Evolutionary conservation across 2,329 filamentous ascomycete species (phyloP).

Genomic region (Aspergillus neoniger): DNA sequence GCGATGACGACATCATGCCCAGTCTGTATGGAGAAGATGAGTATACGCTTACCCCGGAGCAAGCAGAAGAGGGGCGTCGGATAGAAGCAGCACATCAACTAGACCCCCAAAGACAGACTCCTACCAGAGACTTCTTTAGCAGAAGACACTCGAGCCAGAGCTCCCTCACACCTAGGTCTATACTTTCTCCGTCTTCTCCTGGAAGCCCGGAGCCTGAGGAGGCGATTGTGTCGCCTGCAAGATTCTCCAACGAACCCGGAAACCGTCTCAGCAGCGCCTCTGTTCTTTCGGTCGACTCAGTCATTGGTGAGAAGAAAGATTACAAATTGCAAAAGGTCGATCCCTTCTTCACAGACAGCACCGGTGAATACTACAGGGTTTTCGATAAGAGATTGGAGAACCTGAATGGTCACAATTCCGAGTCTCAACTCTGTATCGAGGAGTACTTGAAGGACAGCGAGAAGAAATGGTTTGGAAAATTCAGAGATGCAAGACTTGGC

Average conservation of each 20-base stretch:
- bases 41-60: constrained; percentile 39
- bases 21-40: constrained; percentile 44
- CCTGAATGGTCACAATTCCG: constrained; percentile 60
- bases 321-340: constrained; percentile 67
- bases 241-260: constrained; percentile 28
- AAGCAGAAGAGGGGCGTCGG: constrained; percentile 34
- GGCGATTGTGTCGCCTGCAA: constrained; percentile 31
- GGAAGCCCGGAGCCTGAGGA: constrained; percentile 38
- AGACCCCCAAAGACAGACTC: constrained; percentile 16
- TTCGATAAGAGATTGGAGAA: constrained; percentile 61
- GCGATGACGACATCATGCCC: constrained; percentile 40
- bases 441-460: constrained; percentile 65
- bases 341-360: constrained; percentile 67
- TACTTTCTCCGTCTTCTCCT: constrained; percentile 31
- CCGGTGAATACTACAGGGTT: constrained; percentile 60
- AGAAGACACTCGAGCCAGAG: constrained; percentile 32
- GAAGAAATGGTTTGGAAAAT: constrained; percentile 65
- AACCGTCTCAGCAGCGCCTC: constrained; percentile 46
- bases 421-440: constrained; percentile 63
- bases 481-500: constrained; percentile 61
- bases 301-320: constrained; percentile 63
- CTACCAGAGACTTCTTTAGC: constrained; percentile 21
- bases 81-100: constrained; percentile 23
- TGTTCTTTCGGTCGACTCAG: constrained; percentile 56
- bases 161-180: constrained; percentile 21